A percentile compares a stretch with the other conserved stretches of the same genome.
These are phyloP conservation scores for Plasmodium relictum DNA, from an alignment of 169 alveolate genomes.

Conservation along the genomic window DNA sequence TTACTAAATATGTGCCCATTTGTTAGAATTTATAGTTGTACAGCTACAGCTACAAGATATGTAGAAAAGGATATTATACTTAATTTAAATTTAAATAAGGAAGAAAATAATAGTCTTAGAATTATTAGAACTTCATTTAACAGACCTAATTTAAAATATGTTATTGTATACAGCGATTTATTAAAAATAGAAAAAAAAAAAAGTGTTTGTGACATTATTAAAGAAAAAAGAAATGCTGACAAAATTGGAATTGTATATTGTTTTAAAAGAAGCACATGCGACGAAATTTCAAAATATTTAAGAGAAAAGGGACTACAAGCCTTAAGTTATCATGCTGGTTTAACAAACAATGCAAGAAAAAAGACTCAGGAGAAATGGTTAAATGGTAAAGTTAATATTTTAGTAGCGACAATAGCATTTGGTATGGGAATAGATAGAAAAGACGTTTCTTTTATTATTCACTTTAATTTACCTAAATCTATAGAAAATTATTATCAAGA, in stretches of 20 bases:
- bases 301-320: conserved; percentile 87
- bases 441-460: conserved; percentile 97
- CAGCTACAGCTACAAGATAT: conserved; percentile 98
- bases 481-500: conserved; percentile 96
- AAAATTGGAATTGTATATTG: conserved; percentile 93
- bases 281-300: conserved; percentile 91
- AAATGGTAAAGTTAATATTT: conserved; percentile 92
- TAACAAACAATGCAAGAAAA: conserved; percentile 85
- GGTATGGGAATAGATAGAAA: conserved; percentile 99
- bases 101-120: conserved; percentile 79
- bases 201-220: conserved; percentile 78
- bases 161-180: conserved; percentile 82
- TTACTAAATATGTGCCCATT: conserved; percentile 91
- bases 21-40: conserved; percentile 96
- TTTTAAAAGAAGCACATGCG: conserved; percentile 95
- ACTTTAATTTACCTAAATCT: conserved; percentile 96
- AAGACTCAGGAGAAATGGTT: conserved; percentile 93
- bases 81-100: conserved; percentile 85
- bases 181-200: conserved; percentile 76
- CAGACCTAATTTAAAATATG: conserved; percentile 86
- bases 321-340: conserved; percentile 90
- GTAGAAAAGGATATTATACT: conserved; percentile 94
- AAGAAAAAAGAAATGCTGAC: conserved; percentile 67
- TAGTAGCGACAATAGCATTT: conserved; percentile 99
- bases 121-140: conserved; percentile 70